phyloP scores from a whole-genome alignment of 768 basidiomycete species.

The Kwoniella mangroviensis region DNA sequence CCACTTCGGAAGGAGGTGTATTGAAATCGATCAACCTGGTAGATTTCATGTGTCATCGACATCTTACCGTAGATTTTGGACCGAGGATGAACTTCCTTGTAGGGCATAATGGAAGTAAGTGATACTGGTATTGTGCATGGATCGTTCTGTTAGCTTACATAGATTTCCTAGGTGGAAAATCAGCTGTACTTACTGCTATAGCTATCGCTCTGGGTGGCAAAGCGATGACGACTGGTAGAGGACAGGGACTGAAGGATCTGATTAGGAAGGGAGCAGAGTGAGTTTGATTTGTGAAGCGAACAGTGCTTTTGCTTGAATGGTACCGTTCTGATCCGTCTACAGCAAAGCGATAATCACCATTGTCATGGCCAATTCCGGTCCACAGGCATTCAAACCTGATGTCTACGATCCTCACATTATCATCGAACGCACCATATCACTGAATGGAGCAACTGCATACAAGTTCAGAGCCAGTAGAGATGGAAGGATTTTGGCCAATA shows the following conservation, averaged over 20 bases:
- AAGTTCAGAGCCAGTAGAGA: conserved; percentile 74
- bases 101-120: conserved; percentile 90
- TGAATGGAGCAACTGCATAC: conserved; percentile 76
- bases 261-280: conserved; percentile 82
- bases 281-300: conserved; percentile 39
- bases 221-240: conserved; percentile 87
- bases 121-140: neutral
- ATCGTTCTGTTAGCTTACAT: neutral
- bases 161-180: conserved; percentile 78
- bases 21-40: conserved; percentile 69
- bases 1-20: conserved; percentile 81
- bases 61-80: conserved; percentile 80
- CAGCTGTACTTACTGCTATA: conserved; percentile 89
- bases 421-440: conserved; percentile 78
- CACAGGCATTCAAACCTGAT: conserved; percentile 81
- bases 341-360: conserved; percentile 79
- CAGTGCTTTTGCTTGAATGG: neutral
- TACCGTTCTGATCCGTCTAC: conserved; percentile 12
- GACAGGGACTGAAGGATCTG: conserved; percentile 78
- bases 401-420: conserved; percentile 85
- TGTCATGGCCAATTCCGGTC: conserved; percentile 83
- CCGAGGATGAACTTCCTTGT: conserved; percentile 98
- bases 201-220: conserved; percentile 93
- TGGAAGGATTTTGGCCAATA: conserved; percentile 70
- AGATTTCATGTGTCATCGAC: conserved; percentile 96